Conservation (phyloP, 371 early-diverging fungal species). For the Syncephalastrum monosporum region DNA sequence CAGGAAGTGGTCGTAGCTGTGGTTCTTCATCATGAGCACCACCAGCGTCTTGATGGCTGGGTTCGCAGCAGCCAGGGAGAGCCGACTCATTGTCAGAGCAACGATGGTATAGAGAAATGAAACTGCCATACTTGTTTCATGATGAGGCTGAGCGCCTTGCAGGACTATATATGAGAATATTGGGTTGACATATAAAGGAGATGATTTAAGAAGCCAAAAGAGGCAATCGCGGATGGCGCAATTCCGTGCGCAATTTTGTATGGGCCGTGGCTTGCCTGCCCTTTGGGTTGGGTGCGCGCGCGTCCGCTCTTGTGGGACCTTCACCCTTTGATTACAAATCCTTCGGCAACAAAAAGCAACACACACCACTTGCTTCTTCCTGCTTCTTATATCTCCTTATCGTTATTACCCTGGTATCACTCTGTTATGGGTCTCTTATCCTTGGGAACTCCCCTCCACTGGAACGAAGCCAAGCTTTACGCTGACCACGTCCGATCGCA, state of each 20-base stretch:
- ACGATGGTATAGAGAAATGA: too few species aligned
- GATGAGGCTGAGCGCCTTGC: too few species aligned
- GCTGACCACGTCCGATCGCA: slow-evolving; percentile 88
- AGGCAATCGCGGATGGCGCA: too few species aligned
- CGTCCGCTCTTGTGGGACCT: slow-evolving; percentile 7
- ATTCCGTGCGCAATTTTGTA: too few species aligned
- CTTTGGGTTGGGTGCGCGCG: too few species aligned
- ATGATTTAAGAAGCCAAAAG: not conserved
- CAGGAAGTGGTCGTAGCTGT: slow-evolving; percentile 26
- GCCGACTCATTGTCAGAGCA: too few species aligned
- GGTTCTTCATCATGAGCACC: slow-evolving; percentile 33
- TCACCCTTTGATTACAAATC: slow-evolving; percentile 8
- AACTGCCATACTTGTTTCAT: too few species aligned
- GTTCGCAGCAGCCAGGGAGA: not conserved
- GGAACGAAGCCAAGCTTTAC: slow-evolving; percentile 87
- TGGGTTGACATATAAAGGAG: not conserved
- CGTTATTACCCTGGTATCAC: not conserved
- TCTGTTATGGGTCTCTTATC: slow-evolving; percentile 89
- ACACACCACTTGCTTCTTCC: not conserved
- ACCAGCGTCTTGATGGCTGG: slow-evolving; percentile 15
- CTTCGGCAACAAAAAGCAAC: slow-evolving; percentile 2
- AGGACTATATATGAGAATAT: too few species aligned
- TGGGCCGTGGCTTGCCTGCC: too few species aligned
- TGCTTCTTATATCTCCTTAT: slow-evolving; percentile 4
- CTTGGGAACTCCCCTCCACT: slow-evolving; percentile 93